These are phyloP conservation scores for Polytrichum commune DNA, from an alignment of 225 moss, liverwort and hornwort species.

Conservation along the genomic window DNA sequence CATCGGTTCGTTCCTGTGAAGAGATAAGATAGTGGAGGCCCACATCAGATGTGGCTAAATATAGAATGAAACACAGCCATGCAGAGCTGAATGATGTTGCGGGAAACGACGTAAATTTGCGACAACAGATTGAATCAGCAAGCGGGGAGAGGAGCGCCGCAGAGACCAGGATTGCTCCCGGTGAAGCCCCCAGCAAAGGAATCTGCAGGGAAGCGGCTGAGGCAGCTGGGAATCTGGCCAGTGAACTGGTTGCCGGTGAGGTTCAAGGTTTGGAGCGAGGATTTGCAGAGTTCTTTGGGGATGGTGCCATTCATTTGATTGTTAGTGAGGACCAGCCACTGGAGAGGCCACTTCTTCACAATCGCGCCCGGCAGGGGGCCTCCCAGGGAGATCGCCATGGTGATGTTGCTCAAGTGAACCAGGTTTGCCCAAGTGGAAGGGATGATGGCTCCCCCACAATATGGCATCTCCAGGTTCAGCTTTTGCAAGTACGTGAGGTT, in stretches of 20 bases:
- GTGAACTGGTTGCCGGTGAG: conserved; percentile 43
- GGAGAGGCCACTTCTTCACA: conserved; percentile 38
- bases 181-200: conserved; percentile 26
- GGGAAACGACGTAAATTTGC: no score
- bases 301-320: conserved; percentile 38
- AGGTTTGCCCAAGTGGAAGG: conserved; percentile 26
- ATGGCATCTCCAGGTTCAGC: conserved; percentile 36
- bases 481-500: conserved; percentile 30
- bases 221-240: conserved; percentile 39
- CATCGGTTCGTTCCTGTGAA: no score
- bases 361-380: conserved; percentile 23
- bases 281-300: conserved; percentile 39
- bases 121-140: conserved; percentile 5
- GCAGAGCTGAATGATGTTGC: no score
- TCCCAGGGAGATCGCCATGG: conserved; percentile 28
- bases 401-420: conserved; percentile 29
- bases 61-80: no score
- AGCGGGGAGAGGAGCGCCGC: conserved; percentile 25
- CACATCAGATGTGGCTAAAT: no score
- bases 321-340: conserved; percentile 42
- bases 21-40: no score
- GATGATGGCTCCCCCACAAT: conserved; percentile 36
- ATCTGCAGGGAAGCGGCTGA: conserved; percentile 40
- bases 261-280: conserved; percentile 20
- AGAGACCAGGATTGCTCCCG: conserved; percentile 37